Conservation (phyloP, 345 rosid species). For the Pistacia integerrima region DNA sequence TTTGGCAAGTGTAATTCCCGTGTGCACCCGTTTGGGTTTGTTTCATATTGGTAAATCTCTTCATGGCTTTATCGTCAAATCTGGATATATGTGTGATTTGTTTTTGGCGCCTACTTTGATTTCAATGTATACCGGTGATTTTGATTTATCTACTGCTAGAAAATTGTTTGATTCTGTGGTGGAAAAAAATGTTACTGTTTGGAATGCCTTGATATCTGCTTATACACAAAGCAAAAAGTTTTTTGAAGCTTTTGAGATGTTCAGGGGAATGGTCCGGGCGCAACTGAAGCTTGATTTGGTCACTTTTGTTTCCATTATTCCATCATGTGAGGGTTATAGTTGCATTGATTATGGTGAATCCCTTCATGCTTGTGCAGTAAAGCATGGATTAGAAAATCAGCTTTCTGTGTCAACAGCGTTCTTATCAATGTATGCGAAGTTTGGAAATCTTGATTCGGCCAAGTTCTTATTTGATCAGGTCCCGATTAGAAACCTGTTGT, state of each 20-base stretch:
- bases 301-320: constrained; percentile 47
- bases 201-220: constrained; percentile 52
- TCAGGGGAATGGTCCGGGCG: constrained; percentile 35
- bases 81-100: constrained; percentile 30
- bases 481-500: constrained; percentile 29
- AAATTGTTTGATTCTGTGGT: constrained; percentile 34
- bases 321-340: constrained; percentile 30
- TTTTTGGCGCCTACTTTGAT: constrained; percentile 52
- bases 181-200: constrained; percentile 34
- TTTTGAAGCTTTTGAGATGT: constrained; percentile 40
- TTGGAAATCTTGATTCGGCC: constrained; percentile 36
- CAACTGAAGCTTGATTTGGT: constrained; percentile 33
- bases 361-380: constrained; percentile 44
- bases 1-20: constrained; percentile 45
- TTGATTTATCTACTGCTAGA: constrained; percentile 33
- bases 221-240: constrained; percentile 33
- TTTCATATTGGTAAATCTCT: constrained; percentile 37
- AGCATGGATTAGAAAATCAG: constrained; percentile 37
- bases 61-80: constrained; percentile 43
- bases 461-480: constrained; percentile 36
- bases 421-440: constrained; percentile 51
- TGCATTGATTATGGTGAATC: constrained; percentile 32
- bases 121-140: constrained; percentile 44
- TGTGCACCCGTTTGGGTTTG: constrained; percentile 38
- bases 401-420: constrained; percentile 46